These are phyloP conservation scores for Geotrichum cucujoidarum DNA, from an alignment of 1,139 yeast genomes.

Conservation along the genomic window DNA sequence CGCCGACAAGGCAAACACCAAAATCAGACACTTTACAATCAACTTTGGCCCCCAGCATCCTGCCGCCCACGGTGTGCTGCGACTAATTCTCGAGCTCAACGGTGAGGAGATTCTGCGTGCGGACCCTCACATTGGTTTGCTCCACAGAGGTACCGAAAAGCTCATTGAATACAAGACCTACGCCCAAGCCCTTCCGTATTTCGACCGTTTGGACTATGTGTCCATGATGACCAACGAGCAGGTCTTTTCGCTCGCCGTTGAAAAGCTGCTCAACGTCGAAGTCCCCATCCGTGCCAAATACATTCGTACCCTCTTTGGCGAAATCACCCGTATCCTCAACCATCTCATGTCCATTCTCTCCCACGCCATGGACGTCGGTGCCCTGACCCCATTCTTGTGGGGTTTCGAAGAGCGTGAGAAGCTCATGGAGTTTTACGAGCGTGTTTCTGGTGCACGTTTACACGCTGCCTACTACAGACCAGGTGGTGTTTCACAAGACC, in stretches of 20 bases:
- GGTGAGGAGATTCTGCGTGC: conserved; percentile 86
- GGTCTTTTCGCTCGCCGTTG: conserved; percentile 79
- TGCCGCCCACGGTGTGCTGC: conserved; percentile 89
- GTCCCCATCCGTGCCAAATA: conserved; percentile 82
- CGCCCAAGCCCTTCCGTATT: conserved; percentile 82
- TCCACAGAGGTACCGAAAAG: conserved; percentile 87
- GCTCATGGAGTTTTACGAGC: conserved; percentile 88
- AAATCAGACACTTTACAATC: conserved; percentile 81
- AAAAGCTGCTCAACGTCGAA: conserved; percentile 77
- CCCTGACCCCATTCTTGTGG: conserved; percentile 90
- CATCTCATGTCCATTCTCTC: conserved; percentile 84
- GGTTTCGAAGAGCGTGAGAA: conserved; percentile 93
- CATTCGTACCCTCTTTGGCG: conserved; percentile 82
- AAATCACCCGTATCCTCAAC: conserved; percentile 76
- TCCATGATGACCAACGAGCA: conserved; percentile 93
- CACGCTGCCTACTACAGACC: conserved; percentile 88
- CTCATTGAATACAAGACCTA: conserved; percentile 80
- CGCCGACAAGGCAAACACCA: conserved; percentile 35
- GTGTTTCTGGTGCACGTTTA: conserved; percentile 86
- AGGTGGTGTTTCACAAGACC: conserved; percentile 87
- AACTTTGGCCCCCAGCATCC: conserved; percentile 95
- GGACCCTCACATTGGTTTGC: conserved; percentile 83
- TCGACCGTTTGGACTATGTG: conserved; percentile 83
- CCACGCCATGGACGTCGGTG: conserved; percentile 95
- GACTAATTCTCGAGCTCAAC: conserved; percentile 77